Evolutionary conservation across 768 basidiomycete species (phyloP), one percentile per base, ranked within the genome.

Genomic region (Hericium erinaceus): DNA sequence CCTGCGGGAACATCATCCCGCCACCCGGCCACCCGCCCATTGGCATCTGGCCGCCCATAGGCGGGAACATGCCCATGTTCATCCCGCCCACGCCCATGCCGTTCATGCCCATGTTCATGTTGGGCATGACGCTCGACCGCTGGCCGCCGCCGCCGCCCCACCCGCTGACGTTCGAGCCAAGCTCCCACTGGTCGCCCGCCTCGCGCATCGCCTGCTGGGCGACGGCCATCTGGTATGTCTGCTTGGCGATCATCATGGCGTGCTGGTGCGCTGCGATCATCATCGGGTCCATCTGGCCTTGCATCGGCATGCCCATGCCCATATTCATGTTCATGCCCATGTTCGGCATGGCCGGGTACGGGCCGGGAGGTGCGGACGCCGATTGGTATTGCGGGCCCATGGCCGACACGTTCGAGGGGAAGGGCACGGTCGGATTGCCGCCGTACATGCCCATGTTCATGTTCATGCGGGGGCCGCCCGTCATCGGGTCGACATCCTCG

Each of bases 121-220:
- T 64, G 51, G 60, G 63, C 55, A 66, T 56, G 28, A 58, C 28
- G 48, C 69, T 67, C 70, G 77, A 73, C 55, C 33, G 33, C 33
- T 5, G 33, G 33, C 33, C 33, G 66, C 60, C 61, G 11, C 56
- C 61, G 18, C 73, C 70, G 16, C 66, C 66, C 61, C 64, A 64
- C 51, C 64, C 64, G 63, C 67, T 60, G 59, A 65, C 67, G 7
- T 74, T 80, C 55, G 88, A 90, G 7, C 82, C 79, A 38, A 91
- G 83, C 67, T 94, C 92, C 92, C 92, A 94, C 67, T 93, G 90
- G 37, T 93, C 92, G 18, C 80, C 89, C n/a, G 92, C 92, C 8
- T 84, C 82, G 8, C 83, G 86, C 80, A 92, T 86, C 4, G 92
- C 92, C 62, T 93, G 92, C 69, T 92, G 92, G 5, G 92, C 92